phyloP scores from a whole-genome alignment of 768 basidiomycete species.

The Psilocybe subaeruginosa region DNA sequence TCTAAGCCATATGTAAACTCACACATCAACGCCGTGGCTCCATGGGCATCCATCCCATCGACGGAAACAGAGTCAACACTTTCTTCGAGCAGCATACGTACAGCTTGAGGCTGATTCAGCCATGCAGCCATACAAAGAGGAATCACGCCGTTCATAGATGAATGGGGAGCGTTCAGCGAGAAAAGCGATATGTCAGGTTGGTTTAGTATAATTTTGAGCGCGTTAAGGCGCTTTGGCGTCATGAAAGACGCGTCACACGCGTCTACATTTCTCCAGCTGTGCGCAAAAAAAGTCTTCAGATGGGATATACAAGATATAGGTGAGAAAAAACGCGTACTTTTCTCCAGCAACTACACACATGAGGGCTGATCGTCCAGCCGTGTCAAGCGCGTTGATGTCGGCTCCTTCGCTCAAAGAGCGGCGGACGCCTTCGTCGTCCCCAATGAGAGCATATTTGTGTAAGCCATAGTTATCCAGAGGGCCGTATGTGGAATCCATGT shows the following conservation, averaged over 20 bases:
- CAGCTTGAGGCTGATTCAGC: slow-evolving; percentile 65
- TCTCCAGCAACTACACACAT: slow-evolving; percentile 76
- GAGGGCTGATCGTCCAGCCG: slow-evolving; percentile 60
- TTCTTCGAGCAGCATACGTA: slow-evolving; percentile 65
- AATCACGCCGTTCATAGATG: slow-evolving; percentile 71
- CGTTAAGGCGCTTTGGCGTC: slow-evolving; percentile 56
- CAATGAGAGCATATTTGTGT: slow-evolving; percentile 59
- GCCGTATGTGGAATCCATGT: slow-evolving; percentile 27
- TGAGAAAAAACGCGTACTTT: slow-evolving; percentile 46
- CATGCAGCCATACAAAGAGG: slow-evolving; percentile 81
- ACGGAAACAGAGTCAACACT: slow-evolving; percentile 67
- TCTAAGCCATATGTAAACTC: slow-evolving; percentile 34
- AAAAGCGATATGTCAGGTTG: slow-evolving; percentile 66
- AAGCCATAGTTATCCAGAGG: slow-evolving; percentile 43
- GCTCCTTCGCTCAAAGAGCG: slow-evolving; percentile 61
- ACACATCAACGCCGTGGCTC: slow-evolving; percentile 88
- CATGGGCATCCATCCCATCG: slow-evolving; percentile 73
- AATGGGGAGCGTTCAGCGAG: slow-evolving; percentile 75
- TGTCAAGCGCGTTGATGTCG: slow-evolving; percentile 69
- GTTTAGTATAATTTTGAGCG: slow-evolving; percentile 56
- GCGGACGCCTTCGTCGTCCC: slow-evolving; percentile 55
- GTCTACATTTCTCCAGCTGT: slow-evolving; percentile 72
- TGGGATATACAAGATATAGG: slow-evolving; percentile 1
- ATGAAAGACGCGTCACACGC: slow-evolving; percentile 72
- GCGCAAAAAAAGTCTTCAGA: slow-evolving; percentile 6